These are phyloP conservation scores for Rubia occidens DNA, from an alignment of 305 asterid genomes.

Conservation along the genomic window DNA sequence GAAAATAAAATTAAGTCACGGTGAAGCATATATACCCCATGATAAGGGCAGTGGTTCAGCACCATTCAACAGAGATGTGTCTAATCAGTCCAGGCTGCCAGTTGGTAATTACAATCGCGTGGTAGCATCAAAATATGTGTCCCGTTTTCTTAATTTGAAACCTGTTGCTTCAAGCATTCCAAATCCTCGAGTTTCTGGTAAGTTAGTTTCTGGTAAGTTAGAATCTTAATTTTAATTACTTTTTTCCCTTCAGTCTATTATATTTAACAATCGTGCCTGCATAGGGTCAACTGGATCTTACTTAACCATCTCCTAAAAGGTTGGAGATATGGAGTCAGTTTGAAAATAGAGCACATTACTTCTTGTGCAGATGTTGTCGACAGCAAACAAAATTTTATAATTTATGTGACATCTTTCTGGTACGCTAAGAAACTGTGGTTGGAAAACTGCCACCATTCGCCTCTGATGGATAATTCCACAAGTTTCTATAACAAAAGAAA, in stretches of 20 bases:
- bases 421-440: background rate
- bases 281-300: background rate
- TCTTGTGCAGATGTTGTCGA: background rate
- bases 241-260: background rate
- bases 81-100: conserved; percentile 47
- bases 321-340: background rate
- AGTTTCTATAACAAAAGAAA: background rate
- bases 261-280: background rate
- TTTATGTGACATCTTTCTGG: background rate
- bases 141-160: conserved; percentile 82
- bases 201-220: no score
- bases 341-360: no score
- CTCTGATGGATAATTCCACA: background rate
- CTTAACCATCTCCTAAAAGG: background rate
- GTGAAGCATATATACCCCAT: conserved; percentile 94
- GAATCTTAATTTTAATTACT: background rate
- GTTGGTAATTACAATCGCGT: conserved; percentile 67
- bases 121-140: conserved; percentile 91
- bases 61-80: conserved; percentile 48
- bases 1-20: conserved; percentile 88
- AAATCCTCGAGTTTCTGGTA: conserved; percentile 71
- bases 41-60: conserved; percentile 92
- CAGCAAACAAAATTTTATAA: background rate
- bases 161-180: conserved; percentile 57
- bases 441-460: background rate